Percentiles rank a stretch among this genome's conserved stretches.
phyloP scores from a whole-genome alignment of 208 protist genomes.

The Naegleria fowleri region DNA sequence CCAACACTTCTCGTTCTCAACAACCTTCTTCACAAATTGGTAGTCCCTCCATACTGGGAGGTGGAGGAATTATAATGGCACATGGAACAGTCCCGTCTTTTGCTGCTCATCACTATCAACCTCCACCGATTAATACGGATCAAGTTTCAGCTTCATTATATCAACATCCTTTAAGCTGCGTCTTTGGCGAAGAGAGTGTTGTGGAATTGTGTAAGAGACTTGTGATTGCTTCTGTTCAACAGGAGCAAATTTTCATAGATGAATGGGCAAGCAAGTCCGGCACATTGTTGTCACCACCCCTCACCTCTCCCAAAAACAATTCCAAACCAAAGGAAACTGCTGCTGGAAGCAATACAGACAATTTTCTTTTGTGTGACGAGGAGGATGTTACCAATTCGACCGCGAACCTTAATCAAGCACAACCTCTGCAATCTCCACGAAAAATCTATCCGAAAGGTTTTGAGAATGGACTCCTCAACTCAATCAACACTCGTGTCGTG shows the following conservation, averaged over 20 bases:
- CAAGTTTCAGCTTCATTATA: neutral
- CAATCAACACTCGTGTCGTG: neutral
- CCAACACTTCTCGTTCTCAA: neutral
- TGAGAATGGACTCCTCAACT: neutral
- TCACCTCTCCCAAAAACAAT: neutral
- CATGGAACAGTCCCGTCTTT: neutral
- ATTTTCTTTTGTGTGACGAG: conserved; percentile 15
- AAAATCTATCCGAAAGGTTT: neutral
- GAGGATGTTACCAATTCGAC: neutral
- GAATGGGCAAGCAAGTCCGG: neutral
- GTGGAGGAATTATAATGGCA: neutral
- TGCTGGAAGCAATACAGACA: neutral
- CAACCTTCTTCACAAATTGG: neutral
- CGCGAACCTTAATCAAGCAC: neutral
- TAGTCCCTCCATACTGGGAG: neutral
- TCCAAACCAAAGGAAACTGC: neutral
- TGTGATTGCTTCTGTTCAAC: neutral
- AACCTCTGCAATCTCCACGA: neutral
- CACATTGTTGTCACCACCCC: neutral
- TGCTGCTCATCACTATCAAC: neutral
- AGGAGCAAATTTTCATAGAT: neutral
- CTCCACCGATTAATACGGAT: neutral
- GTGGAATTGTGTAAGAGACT: conserved; percentile 11
- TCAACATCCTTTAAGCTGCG: neutral
- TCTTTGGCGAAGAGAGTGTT: neutral